These are phyloP conservation scores for Saccharomycodes ludwigii DNA, from an alignment of 805 yeast genomes.

Conservation along the genomic window DNA sequence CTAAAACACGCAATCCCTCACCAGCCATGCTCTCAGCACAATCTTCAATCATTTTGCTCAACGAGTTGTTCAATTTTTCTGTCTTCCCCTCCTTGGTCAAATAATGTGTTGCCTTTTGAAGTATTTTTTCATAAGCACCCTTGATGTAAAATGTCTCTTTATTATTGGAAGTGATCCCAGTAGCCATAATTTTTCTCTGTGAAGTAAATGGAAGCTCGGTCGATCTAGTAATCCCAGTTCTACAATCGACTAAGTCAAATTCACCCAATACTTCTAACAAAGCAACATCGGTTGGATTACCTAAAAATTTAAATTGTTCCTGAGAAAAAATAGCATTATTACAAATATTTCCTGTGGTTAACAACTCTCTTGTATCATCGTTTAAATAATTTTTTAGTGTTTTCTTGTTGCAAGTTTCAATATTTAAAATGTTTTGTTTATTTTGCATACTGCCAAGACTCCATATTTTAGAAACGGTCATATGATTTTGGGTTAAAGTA, in stretches of 20 bases:
- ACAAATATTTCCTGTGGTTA: slow-evolving; percentile 62
- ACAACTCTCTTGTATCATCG: slow-evolving; percentile 39
- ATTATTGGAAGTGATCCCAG: slow-evolving; percentile 45
- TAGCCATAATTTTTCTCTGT: slow-evolving; percentile 82
- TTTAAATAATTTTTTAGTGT: slow-evolving; percentile 32
- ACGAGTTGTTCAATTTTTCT: slow-evolving; percentile 43
- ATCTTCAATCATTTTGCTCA: slow-evolving; percentile 34
- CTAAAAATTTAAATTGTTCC: slow-evolving; percentile 61
- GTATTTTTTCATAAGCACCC: slow-evolving; percentile 79
- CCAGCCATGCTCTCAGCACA: slow-evolving; percentile 58
- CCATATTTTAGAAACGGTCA: slow-evolving; percentile 83
- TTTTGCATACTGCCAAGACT: slow-evolving; percentile 44
- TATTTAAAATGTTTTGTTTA: slow-evolving; percentile 23
- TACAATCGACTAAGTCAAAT: slow-evolving; percentile 60
- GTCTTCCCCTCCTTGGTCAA: slow-evolving; percentile 45
- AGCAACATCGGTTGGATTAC: slow-evolving; percentile 94
- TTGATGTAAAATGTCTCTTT: slow-evolving; percentile 58
- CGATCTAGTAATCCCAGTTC: slow-evolving; percentile 40
- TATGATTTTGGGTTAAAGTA: slow-evolving; percentile 79
- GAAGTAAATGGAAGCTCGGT: slow-evolving; percentile 82
- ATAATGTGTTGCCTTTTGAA: slow-evolving; percentile 49
- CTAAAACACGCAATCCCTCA: slow-evolving; percentile 79
- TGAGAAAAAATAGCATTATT: slow-evolving; percentile 60
- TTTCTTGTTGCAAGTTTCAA: slow-evolving; percentile 32
- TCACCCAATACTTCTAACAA: slow-evolving; percentile 59